Base-by-base conservation (phyloP, 2,329 filamentous ascomycete genomes). In the Albophoma yamanashiensis region DNA sequence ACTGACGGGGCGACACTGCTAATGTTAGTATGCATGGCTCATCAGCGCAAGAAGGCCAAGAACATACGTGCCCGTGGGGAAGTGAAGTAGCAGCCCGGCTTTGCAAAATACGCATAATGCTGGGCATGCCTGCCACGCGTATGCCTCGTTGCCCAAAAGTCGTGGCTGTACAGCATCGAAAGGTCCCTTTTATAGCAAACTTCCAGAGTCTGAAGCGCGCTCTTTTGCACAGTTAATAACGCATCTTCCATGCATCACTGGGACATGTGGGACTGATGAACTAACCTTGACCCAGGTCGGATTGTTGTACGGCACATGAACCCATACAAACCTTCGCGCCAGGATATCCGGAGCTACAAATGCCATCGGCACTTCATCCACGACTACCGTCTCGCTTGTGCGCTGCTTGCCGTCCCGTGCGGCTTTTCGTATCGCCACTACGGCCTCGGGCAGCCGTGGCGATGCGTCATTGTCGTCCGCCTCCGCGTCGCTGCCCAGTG, bases 291-390 rank as follows among this genome's bases (percentile, higher is more conserved):
- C 82, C 82, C 82, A 85, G 0, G 78, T 75, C 0, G 82, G 80
- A 58, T 84, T 84, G 11, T 81, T 84, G 36, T 78, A 84, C 0
- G 82, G 79, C 22, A 82, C 64, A 68, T 85, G 82, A 55, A 84
- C 76, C 82, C 82, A 85, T 64, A 80, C 77, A 64, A 84, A 84
- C 66, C 79, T 82, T 31, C 79, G 75, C 2, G 67, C 64, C 42
- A 69, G 66, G 3, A 69, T 65, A 45, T 72, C 67, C 1, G 74
- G 74, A 59, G 68, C 73, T 12, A 65, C 60, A 64, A 75, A 71
- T 38, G 70, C 67, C 42, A 67, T 62, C 0, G 68, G 67, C 11
- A 66, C 62, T 20, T 71, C 69, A 15, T 73, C 71, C 1, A 68
- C 65, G 12, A 73, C 62, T 0, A 65, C 70, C 12, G 67, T 67